A percentile compares a stretch with the other conserved stretches of the same genome.
Conservation (phyloP, 2,329 filamentous ascomycete species). For the Calonectria honghensis region DNA sequence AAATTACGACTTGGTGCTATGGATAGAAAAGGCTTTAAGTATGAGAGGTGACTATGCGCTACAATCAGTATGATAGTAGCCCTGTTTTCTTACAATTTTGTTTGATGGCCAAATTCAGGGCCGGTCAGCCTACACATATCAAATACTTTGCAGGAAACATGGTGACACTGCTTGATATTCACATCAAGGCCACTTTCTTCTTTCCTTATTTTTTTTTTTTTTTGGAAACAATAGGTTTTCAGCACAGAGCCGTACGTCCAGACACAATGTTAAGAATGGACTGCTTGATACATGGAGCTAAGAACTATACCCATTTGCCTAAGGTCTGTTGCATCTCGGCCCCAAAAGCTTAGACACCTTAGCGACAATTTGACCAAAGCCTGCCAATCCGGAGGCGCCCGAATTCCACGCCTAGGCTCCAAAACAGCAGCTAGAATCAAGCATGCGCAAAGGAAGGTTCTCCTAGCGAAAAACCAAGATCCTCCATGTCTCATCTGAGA, state of each 20-base stretch:
- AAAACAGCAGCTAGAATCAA: constrained; percentile 32
- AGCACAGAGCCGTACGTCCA: background rate
- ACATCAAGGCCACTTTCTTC: background rate
- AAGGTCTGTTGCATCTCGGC: constrained; percentile 24
- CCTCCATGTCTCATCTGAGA: constrained; percentile 37
- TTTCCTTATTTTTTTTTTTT: background rate
- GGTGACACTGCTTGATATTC: no score
- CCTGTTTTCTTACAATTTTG: background rate
- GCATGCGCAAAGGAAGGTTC: constrained; percentile 31
- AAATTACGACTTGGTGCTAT: no score
- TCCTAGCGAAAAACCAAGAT: constrained; percentile 37
- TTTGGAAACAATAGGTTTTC: background rate
- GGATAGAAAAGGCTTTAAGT: no score
- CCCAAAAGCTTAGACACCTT: constrained; percentile 26
- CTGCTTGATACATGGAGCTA: constrained; percentile 22
- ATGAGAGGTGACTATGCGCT: no score
- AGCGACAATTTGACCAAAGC: constrained; percentile 10
- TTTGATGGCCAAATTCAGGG: background rate
- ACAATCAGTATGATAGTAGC: no score
- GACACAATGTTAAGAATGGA: constrained; percentile 33
- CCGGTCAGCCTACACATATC: background rate
- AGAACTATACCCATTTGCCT: constrained; percentile 25
- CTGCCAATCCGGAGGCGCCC: constrained; percentile 28
- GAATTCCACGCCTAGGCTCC: constrained; percentile 18
- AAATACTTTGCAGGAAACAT: background rate